These are phyloP conservation scores for Leishmania martiniquensis DNA, from an alignment of 208 protist genomes.

Conservation along the genomic window DNA sequence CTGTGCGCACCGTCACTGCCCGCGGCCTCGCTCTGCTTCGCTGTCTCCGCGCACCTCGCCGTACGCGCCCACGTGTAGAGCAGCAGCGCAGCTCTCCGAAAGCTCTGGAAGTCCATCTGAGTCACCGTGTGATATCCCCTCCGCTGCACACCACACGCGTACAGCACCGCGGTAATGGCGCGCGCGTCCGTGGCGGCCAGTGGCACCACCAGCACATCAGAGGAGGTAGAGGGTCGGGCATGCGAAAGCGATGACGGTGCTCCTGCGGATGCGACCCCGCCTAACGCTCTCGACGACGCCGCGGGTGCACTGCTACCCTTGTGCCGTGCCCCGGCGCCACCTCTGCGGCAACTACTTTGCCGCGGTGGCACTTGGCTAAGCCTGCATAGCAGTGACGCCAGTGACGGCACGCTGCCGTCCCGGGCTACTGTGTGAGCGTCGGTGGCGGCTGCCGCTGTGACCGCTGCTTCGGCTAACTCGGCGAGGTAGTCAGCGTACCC, in stretches of 20 bases:
- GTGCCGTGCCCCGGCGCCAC: background rate
- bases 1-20: background rate
- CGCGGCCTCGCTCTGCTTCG: background rate
- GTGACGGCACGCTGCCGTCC: background rate
- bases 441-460: background rate
- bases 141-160: constrained; percentile 38
- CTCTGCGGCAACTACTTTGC: background rate
- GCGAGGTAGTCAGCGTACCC: constrained; percentile 31
- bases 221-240: background rate
- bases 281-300: background rate
- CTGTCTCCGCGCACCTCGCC: background rate
- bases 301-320: background rate
- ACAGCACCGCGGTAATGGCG: constrained; percentile 47
- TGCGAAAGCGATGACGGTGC: background rate
- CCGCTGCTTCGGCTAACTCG: constrained; percentile 1
- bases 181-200: constrained; percentile 51
- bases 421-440: background rate
- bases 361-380: constrained; percentile 21
- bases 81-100: constrained; percentile 65
- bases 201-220: constrained; percentile 11
- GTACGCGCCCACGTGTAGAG: constrained; percentile 48
- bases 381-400: background rate
- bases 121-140: constrained; percentile 64
- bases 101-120: constrained; percentile 56
- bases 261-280: background rate